Evolutionary conservation across 352 stramenopile genomes (phyloP), one percentile per base, ranked within the genome.

Genomic region (Pythium dissotocum): DNA sequence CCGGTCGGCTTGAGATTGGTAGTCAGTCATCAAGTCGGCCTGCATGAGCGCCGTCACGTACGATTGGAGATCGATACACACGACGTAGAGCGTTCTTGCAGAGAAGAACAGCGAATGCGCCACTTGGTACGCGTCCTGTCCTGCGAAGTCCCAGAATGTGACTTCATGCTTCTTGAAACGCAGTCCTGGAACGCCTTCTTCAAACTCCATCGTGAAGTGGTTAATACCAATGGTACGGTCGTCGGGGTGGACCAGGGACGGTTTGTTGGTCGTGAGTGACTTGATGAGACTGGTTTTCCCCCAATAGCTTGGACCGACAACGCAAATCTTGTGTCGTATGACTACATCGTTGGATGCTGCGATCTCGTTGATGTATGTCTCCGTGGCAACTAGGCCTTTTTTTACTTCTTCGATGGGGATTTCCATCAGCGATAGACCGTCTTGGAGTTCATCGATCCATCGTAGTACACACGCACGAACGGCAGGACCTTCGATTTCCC

Each of bases 241-340:
- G 33, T 73, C 65, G n/a, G 56, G 40, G 6, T 42, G 28, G 42
- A 71, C 65, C 9, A 73, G 40, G 4, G 28, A 55, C 8, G 61
- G 21, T 8, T 26, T 32, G 8, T 57, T 52, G 16, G n/a, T 57
- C n/a, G 30, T 71, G n/a, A 77, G 52, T 32, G 42, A 66, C 32
- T 77, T 77, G 61, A 73, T 71, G 28, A 77, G 52, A 40, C 70
- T 77, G 0, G 70, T 77, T 42, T 73, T 77, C 4, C 70, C 66
- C 65, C 65, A 73, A 6, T 46, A 28, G 33, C 61, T 73, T 9
- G 70, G 61, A 12, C 70, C 70, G 26, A 76, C 59, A 6, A 76
- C 57, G 36, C 70, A 73, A 0, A 76, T 40, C 26, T 75, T 75
- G 4, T 18, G 55, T 9, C 65, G 69, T 13, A 28, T 28, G 36